Percentiles rank a stretch among this genome's conserved stretches.
Conservation (phyloP, 169 alveolate species). For the Cytauxzoon felis region DNA sequence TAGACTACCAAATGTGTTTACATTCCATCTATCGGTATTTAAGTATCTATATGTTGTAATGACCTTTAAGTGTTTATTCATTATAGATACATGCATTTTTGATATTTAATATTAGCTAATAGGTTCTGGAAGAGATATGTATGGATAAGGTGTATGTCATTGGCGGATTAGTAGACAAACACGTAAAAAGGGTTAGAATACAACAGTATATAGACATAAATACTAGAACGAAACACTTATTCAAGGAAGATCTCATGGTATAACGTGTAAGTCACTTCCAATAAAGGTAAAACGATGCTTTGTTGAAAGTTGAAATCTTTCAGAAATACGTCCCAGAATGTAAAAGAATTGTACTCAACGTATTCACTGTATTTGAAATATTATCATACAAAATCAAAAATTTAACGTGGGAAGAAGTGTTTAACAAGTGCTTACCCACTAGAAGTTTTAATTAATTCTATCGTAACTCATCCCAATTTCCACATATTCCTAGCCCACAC, state of each 20-base stretch:
- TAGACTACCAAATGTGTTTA: too few species aligned
- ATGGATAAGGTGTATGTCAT: slow-evolving; percentile 42
- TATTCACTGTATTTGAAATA: slow-evolving; percentile 53
- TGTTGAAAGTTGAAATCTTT: not conserved
- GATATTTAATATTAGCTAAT: not conserved
- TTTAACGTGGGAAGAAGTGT: slow-evolving; percentile 56
- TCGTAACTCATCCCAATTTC: not conserved
- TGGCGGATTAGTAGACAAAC: slow-evolving; percentile 59
- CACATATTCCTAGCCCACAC: too few species aligned
- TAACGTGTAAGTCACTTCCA: slow-evolving; percentile 30
- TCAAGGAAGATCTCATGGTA: slow-evolving; percentile 34
- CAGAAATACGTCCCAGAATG: slow-evolving; percentile 60
- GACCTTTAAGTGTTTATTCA: too few species aligned
- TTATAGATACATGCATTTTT: too few species aligned
- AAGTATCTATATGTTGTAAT: too few species aligned
- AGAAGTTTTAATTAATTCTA: too few species aligned
- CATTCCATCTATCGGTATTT: too few species aligned
- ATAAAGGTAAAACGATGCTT: slow-evolving; percentile 13
- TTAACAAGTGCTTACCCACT: slow-evolving; percentile 42
- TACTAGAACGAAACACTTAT: slow-evolving; percentile 9
- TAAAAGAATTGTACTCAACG: slow-evolving; percentile 47
- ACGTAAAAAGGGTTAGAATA: slow-evolving; percentile 27
- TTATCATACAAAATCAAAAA: slow-evolving; percentile 30
- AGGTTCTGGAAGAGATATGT: slow-evolving; percentile 34
- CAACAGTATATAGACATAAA: not conserved